Evolutionary conservation across 257 asterid species (phyloP).

Genomic region (Ligustrum vulgare): DNA sequence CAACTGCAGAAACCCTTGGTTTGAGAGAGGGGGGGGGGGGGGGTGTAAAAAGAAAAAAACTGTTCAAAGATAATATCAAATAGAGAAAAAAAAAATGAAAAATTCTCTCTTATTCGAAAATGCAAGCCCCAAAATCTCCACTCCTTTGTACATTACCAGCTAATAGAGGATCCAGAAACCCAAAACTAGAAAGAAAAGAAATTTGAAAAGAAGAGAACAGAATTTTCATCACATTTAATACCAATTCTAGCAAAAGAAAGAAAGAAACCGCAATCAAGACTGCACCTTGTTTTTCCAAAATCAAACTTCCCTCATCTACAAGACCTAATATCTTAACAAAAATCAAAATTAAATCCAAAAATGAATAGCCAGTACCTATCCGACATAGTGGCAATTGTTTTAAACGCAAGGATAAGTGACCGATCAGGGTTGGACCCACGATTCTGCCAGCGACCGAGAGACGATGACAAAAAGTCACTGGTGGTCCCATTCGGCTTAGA

Average conservation of each 20-base stretch:
- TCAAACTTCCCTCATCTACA: not conserved
- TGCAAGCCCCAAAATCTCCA: not conserved
- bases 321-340: not conserved
- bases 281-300: not conserved
- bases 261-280: not conserved
- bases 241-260: not conserved
- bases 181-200: not conserved
- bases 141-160: not conserved
- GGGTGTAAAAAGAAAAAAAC: not conserved
- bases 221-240: not conserved
- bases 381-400: constrained; percentile 63
- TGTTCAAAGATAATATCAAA: not conserved
- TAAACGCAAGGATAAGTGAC: constrained; percentile 57
- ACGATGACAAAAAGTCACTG: constrained; percentile 48
- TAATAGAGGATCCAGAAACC: not conserved
- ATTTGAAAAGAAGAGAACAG: not conserved
- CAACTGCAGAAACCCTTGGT: not conserved
- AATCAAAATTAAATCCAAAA: not conserved
- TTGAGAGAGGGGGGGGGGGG: not conserved
- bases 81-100: too few relatives aligned
- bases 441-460: constrained; percentile 70
- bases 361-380: constrained; percentile 41
- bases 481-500: constrained; percentile 64
- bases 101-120: not conserved
- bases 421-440: constrained; percentile 64